Base-by-base conservation (phyloP, 306 rosid species). In the Cercis canadensis region DNA sequence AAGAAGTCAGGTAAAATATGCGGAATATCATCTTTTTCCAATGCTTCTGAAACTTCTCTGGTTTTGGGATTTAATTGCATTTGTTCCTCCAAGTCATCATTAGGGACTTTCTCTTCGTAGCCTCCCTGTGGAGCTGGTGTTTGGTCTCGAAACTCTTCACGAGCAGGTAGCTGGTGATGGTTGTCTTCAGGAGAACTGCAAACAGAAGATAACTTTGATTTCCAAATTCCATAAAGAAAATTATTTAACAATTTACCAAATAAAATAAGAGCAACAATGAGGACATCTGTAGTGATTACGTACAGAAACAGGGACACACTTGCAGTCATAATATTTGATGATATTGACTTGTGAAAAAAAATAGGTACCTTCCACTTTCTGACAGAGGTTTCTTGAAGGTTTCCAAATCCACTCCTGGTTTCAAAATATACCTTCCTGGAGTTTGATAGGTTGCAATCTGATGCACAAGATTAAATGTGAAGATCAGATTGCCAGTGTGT, bases 361-460 rank as follows among this genome's bases (percentile, higher is more conserved):
- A 49, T 12, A 76, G 54, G 71, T 85, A 95, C 99, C 99, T 91
- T 90, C 90, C 93, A 61, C 74, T 76, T 81, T 83, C 97, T 47
- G 85, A 78, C 60, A 70, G 69, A 61, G 86, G 92, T 76, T 87
- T 95, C 65, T 83, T 91, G 56, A 65, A 63, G 85, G 75, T 83
- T 85, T 87, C 97, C 36, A 65, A 73, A 76, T 83, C 96, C 67
- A 77, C 74, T 75, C 70, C 89, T 13, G 92, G 78, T 75, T 81
- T 95, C 87, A 89, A 83, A 63, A 79, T 53, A 67, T 89, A 86
- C 81, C 80, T 89, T 62, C 97, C 97, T 4, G 96, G 89, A 70
- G 91, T 84, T 81, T 87, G 96, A 73, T 9, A 87, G 51, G 43
- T 89, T 64, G 99, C 96, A 80, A 89, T 79, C 99, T 95, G 91